A percentile compares a stretch with the other conserved stretches of the same genome.
Conservation (phyloP, 257 asterid genomes). For the Scutellaria galericulata region DNA sequence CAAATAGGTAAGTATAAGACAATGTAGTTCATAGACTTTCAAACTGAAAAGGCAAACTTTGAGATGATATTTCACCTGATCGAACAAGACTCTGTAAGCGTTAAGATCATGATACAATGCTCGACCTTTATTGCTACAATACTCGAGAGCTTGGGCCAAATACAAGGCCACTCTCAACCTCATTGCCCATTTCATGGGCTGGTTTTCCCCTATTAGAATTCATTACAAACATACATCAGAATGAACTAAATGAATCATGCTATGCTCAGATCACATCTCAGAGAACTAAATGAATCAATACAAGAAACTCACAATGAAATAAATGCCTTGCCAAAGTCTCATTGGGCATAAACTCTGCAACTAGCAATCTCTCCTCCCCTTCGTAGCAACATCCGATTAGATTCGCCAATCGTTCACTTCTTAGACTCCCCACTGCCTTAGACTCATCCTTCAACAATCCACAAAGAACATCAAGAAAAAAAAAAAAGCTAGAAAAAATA, state of each 20-base stretch:
- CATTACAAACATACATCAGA: slow-evolving; percentile 30
- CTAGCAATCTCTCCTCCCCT: slow-evolving; percentile 60
- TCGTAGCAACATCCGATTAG: slow-evolving; percentile 55
- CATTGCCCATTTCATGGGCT: slow-evolving; percentile 71
- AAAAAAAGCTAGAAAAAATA: background rate
- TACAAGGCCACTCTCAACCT: slow-evolving; percentile 60
- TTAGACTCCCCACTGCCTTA: slow-evolving; percentile 54
- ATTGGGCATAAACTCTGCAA: slow-evolving; percentile 63
- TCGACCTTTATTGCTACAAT: slow-evolving; percentile 56
- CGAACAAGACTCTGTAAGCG: slow-evolving; percentile 67
- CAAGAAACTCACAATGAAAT: slow-evolving; percentile 52
- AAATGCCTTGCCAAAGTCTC: slow-evolving; percentile 61
- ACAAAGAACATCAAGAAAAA: slow-evolving; percentile 2
- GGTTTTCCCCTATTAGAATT: slow-evolving; percentile 54
- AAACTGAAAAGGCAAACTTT: background rate
- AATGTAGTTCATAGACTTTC: background rate
- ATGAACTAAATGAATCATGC: background rate
- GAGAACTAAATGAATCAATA: slow-evolving; percentile 1
- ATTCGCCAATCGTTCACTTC: slow-evolving; percentile 59
- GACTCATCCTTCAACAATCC: slow-evolving; percentile 53
- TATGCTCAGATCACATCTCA: slow-evolving; percentile 20
- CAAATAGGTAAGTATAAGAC: slow-evolving; percentile 17
- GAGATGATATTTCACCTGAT: slow-evolving; percentile 43
- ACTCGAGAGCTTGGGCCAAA: slow-evolving; percentile 63
- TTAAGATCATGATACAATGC: slow-evolving; percentile 64